These are phyloP conservation scores for Monosporascus sp. DNA, from an alignment of 2,329 filamentous ascomycete species.

Conservation along the genomic window DNA sequence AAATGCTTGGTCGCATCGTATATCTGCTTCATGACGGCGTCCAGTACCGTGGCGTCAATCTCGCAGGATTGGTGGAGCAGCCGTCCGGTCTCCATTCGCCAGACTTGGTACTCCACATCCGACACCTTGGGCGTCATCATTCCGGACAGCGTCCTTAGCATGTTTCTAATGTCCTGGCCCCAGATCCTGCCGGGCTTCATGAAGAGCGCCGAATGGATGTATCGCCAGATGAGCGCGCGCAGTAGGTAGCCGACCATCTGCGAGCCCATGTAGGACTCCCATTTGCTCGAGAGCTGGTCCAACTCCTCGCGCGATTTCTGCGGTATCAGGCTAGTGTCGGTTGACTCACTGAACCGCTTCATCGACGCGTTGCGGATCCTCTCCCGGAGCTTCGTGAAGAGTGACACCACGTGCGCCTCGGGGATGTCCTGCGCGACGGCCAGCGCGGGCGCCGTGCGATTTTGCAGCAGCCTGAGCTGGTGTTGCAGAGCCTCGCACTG, in stretches of 20 bases:
- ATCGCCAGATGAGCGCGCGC: slow-evolving; percentile 26
- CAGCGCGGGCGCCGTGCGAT: slow-evolving; percentile 1
- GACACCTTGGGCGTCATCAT: slow-evolving; percentile 8
- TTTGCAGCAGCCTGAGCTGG: slow-evolving; percentile 1
- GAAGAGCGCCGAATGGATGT: slow-evolving; percentile 19
- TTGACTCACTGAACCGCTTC: slow-evolving; percentile 15
- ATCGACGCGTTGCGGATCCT: slow-evolving; percentile 15
- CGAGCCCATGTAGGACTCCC: slow-evolving; percentile 20
- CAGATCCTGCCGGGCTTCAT: slow-evolving; percentile 16
- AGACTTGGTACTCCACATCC: slow-evolving; percentile 12
- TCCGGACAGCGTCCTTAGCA: slow-evolving; percentile 7
- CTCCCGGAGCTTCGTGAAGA: slow-evolving; percentile 18
- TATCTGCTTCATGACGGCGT: slow-evolving; percentile 12
- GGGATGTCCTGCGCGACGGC: slow-evolving; percentile 4
- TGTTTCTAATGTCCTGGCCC: slow-evolving; percentile 15
- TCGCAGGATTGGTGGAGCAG: slow-evolving; percentile 13
- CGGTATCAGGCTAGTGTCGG: slow-evolving; percentile 8
- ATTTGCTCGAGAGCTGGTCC: slow-evolving; percentile 19
- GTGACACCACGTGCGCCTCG: slow-evolving; percentile 12
- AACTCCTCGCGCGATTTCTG: slow-evolving; percentile 15
- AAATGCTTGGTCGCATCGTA: slow-evolving; percentile 13
- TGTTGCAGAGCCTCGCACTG: slow-evolving; percentile 11
- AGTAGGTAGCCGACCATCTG: slow-evolving; percentile 18
- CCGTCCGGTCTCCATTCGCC: slow-evolving; percentile 19
- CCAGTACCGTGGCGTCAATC: slow-evolving; percentile 12